Conservation (phyloP, 352 stramenopile genomes). For the Phytophthora cajani region DNA sequence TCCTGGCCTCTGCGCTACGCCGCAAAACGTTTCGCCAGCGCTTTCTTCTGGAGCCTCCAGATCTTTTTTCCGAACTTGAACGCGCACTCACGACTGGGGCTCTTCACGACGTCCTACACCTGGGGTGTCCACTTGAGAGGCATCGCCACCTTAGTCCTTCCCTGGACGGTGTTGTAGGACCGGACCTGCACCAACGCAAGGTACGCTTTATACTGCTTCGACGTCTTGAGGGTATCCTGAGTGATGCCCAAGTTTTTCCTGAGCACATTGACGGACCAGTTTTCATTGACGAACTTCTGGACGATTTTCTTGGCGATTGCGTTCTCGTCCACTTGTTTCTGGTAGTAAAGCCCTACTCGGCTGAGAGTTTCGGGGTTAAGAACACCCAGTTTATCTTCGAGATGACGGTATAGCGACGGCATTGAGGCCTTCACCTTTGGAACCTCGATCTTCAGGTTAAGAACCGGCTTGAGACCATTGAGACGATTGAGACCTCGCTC, state of each 20-base stretch:
- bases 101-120: background rate
- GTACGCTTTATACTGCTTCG: conserved; percentile 6
- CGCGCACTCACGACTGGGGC: background rate
- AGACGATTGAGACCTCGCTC: background rate
- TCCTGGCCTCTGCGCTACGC: background rate
- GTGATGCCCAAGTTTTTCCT: conserved; percentile 3
- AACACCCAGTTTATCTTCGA: conserved; percentile 1
- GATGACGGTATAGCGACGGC: background rate
- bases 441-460: background rate
- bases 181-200: background rate
- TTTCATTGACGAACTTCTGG: background rate
- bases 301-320: conserved; percentile 1
- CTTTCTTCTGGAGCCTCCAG: background rate
- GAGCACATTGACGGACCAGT: background rate
- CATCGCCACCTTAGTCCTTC: background rate
- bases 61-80: background rate
- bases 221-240: background rate
- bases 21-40: background rate
- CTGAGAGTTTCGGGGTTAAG: background rate
- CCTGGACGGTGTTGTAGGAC: conserved; percentile 1
- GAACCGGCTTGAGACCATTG: background rate
- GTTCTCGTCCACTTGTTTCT: conserved; percentile 3
- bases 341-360: background rate
- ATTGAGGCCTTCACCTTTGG: background rate
- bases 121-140: background rate